Base-by-base conservation (phyloP, 2,329 filamentous ascomycete genomes). In the Neoascochyta sp. region DNA sequence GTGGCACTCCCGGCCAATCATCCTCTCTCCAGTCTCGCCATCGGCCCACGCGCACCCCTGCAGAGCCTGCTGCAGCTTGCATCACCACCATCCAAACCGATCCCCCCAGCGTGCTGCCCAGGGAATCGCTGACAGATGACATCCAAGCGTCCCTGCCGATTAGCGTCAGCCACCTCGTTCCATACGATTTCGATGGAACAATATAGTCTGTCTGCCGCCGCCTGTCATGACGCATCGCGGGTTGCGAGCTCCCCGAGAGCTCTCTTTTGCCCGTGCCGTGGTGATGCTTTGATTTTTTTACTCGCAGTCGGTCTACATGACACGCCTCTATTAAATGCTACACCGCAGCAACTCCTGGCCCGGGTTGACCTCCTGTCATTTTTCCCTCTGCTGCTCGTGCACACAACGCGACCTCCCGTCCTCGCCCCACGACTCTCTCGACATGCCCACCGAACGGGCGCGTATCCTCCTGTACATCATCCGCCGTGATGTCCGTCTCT, bases 401-500 rank as follows among this genome's bases (percentile, higher is more conserved):
- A 40, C 46, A 16, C 26, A 32, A 21, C 45, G 39, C 32, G 31
- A 36, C n/a, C 34, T 41, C 24, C 29, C 30, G 32, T 29, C 34
- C 17, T 38, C 33, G 5, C 34, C 29, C 34, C 34, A 39, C 16
- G 29, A 44, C 13, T 24, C 36, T 30, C 22, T 41, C 28, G 46
- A 17, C 29, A 57, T 57, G 52, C 27, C 47, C 5, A 36, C 27
- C 29, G 29, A 40, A 11, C 38, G 40, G 21, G 47, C 55, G 12
- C 66, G 63, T 23, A 69, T 85, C 14, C 65, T 88, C 29, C 69
- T 90, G 32, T 88, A 87, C 52, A 59, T 89, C 13, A 61, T 89
- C 19, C 77, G 84, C 24, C 77, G 80, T 45, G 86, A 90, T 55
- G 69, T 88, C 12, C 80, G 86, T 38, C 68, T 84, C 15, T 70